Evolutionary conservation across 805 yeast species (phyloP).

Genomic region (Tetrapisispora fleetii): DNA sequence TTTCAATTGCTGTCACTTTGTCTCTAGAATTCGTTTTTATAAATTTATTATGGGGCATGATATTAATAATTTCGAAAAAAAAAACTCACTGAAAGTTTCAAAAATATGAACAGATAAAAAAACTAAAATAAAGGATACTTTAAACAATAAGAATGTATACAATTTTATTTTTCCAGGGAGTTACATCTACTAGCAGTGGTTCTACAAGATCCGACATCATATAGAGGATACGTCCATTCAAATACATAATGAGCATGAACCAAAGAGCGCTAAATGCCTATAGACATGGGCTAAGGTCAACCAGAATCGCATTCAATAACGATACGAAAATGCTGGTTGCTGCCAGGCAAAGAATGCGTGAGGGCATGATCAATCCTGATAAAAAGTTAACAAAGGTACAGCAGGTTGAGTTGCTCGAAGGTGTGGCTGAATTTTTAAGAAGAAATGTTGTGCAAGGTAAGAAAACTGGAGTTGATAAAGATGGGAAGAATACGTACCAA

Average conservation of each 20-base stretch:
- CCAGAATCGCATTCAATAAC: slow-evolving; percentile 45
- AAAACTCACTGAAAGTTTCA: no score
- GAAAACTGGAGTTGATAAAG: slow-evolving; percentile 22
- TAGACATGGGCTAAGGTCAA: slow-evolving; percentile 58
- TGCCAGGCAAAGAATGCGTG: slow-evolving; percentile 49
- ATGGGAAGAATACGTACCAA: slow-evolving; percentile 16
- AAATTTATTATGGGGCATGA: no score
- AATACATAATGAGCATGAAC: slow-evolving; percentile 19
- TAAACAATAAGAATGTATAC: no score
- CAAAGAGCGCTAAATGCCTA: slow-evolving; percentile 42
- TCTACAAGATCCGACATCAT: no score
- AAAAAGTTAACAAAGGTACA: slow-evolving; percentile 39
- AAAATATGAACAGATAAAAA: no score
- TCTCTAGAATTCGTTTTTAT: no score
- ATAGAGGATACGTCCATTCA: neutral
- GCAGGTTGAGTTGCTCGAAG: slow-evolving; percentile 49
- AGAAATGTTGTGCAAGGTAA: slow-evolving; percentile 83
- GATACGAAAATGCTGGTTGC: slow-evolving; percentile 40
- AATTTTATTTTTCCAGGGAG: no score
- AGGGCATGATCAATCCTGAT: slow-evolving; percentile 38
- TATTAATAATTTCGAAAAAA: no score
- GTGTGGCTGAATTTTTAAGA: slow-evolving; percentile 58
- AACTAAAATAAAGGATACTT: no score
- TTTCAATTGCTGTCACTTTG: no score
- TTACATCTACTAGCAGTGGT: no score